A percentile compares a stretch with the other conserved stretches of the same genome.
Conservation (phyloP, 768 basidiomycete genomes). For the Artomyces pyxidatus region DNA sequence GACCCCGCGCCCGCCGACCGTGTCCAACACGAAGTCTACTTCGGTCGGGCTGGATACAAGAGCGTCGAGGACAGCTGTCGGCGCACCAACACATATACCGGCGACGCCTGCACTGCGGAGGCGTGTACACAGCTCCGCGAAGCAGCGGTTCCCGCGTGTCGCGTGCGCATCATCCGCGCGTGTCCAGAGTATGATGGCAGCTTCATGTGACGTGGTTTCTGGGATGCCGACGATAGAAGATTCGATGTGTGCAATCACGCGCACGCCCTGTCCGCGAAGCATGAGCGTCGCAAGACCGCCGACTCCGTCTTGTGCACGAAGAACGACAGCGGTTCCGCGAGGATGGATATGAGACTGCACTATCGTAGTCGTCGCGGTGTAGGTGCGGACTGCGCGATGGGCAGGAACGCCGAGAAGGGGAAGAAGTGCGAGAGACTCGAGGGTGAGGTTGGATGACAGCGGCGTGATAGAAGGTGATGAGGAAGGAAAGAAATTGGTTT, state of each 20-base stretch:
- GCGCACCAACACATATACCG: constrained; percentile 64
- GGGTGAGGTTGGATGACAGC: constrained; percentile 6
- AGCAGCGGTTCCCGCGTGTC: constrained; percentile 11
- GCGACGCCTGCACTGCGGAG: constrained; percentile 67
- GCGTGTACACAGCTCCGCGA: constrained; percentile 31
- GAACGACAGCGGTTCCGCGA: constrained; percentile 44
- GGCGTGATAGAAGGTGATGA: constrained; percentile 16
- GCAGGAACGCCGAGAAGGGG: constrained; percentile 77
- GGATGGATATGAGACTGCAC: constrained; percentile 16
- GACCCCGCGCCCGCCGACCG: constrained; percentile 69
- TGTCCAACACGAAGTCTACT: constrained; percentile 81
- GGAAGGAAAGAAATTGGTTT: constrained; percentile 22
- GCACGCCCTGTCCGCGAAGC: constrained; percentile 60
- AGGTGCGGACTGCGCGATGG: constrained; percentile 68
- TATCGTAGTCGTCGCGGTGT: constrained; percentile 13
- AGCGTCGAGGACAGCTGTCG: constrained; percentile 44
- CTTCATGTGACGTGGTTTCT: constrained; percentile 26
- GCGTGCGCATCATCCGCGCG: constrained; percentile 21
- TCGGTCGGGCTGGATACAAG: constrained; percentile 43
- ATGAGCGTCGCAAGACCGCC: constrained; percentile 77
- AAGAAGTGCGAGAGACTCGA: constrained; percentile 53
- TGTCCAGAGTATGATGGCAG: constrained; percentile 15
- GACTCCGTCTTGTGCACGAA: constrained; percentile 65
- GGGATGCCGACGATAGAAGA: constrained; percentile 26
- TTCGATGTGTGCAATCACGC: constrained; percentile 65